Evolutionary conservation across 1,139 yeast species (phyloP).

Genomic region (Pneumocystis carinii): DNA sequence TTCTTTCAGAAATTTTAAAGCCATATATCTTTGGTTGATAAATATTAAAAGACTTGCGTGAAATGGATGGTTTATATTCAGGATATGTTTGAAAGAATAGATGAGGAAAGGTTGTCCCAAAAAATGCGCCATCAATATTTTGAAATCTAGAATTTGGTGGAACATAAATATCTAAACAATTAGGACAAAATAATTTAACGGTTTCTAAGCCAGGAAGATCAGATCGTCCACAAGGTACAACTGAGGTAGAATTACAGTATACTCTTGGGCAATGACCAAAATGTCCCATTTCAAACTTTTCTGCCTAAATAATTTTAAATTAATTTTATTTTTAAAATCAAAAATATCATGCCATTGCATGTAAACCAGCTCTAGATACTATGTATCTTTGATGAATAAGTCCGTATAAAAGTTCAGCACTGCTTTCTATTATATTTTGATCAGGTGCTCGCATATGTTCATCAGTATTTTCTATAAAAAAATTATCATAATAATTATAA

Average conservation of each 20-base stretch:
- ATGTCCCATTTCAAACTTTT: conserved; percentile 74
- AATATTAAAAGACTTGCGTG: conserved; percentile 1
- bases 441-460: conserved; percentile 35
- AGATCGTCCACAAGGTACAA: conserved; percentile 81
- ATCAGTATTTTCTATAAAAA: conserved; percentile 2
- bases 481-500: not conserved
- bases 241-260: conserved; percentile 79
- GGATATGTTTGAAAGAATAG: conserved; percentile 79
- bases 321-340: not conserved
- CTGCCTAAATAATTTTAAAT: conserved; percentile 31
- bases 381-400: conserved; percentile 87
- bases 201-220: conserved; percentile 88
- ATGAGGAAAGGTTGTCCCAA: conserved; percentile 93
- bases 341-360: conserved; percentile 41
- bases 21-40: conserved; percentile 48
- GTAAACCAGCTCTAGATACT: conserved; percentile 75
- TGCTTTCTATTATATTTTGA: conserved; percentile 54
- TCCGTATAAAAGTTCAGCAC: conserved; percentile 86
- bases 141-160: conserved; percentile 75
- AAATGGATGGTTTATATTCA: conserved; percentile 33
- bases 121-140: conserved; percentile 88
- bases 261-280: conserved; percentile 90
- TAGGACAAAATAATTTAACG: conserved; percentile 82
- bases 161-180: conserved; percentile 78
- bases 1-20: conserved; percentile 59